Evolutionary conservation across 805 yeast species (phyloP), one percentile per base, ranked within the genome.

Genomic region (Torulaspora franciscae): DNA sequence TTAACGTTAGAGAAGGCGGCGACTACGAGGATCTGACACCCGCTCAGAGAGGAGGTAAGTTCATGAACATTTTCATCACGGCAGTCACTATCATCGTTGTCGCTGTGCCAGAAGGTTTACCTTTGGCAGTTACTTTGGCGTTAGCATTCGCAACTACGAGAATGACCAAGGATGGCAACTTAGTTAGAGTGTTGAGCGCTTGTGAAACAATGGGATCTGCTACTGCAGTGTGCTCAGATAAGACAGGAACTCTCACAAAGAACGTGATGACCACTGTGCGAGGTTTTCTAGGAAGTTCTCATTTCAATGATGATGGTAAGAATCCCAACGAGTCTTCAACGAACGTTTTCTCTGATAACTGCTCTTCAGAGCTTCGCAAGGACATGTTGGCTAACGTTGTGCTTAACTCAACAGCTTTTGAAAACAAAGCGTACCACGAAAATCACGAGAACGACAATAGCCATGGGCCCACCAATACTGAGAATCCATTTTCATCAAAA

Each of bases 181-280:
- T 93, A 58, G 99, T 93, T n/a, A 80, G 99, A 57, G 95, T 88
- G 7, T 72, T 93, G 54, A 83, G 82, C 59, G 83, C 95, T 37
- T 93, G 99, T 75, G 99, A 93, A 67, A 93, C 96, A 13, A 91
- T 93, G 98, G 99, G 99, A 34, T 88, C 95, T 37, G 99, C 97
- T 1, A 93, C 98, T 10, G 93, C 96, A 3, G 75, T 93, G 41
- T 93, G 99, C 66, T 89, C 97, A 0, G 99, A 93, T 69, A 91
- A 93, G 65, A 93, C 99, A 0, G 99, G 99, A 48, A 93, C 99
- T 9, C 74, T 93, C 46, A 93, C 99, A 1, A 95, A 89, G 64
- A 93, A 93, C 65, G 75, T 74, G 58, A 93, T 93, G 99, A 78
- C 88, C 30, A 89, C 93, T 5, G 96, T 89, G 8, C 77, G 75